Conservation (phyloP, 139 green algal genomes). For the Closterium sp. region DNA sequence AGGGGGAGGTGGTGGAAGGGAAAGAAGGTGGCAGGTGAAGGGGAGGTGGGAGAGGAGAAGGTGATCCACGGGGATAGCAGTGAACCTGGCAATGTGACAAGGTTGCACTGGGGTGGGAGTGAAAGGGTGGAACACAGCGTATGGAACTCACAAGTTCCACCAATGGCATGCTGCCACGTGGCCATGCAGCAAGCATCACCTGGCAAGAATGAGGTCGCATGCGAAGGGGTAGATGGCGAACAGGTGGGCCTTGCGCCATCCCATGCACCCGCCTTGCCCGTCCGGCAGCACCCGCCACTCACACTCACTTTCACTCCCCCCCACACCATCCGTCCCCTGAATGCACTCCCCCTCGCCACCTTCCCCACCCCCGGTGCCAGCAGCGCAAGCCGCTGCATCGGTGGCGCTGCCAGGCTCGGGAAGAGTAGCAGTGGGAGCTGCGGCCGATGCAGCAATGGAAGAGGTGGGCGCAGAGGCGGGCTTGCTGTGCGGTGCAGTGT, state of each 20-base stretch:
- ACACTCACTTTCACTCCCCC: no score
- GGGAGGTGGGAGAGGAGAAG: no score
- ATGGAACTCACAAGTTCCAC: no score
- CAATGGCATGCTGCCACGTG: no score
- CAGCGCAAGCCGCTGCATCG: neutral
- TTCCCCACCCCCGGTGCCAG: neutral
- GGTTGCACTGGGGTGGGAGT: no score
- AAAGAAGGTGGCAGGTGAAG: no score
- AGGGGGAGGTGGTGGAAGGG: no score
- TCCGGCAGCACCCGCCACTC: neutral
- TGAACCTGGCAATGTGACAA: no score
- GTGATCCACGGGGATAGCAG: no score
- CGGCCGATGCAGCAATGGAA: neutral
- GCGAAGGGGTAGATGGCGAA: neutral
- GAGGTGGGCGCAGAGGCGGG: neutral
- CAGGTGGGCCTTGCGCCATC: neutral
- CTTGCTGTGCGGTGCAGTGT: neutral
- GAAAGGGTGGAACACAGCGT: no score
- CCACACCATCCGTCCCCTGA: neutral
- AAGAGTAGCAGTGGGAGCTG: neutral
- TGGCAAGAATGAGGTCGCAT: neutral
- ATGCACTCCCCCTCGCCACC: neutral
- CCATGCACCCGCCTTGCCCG: neutral
- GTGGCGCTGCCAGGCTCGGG: neutral
- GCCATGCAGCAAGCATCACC: neutral